Evolutionary conservation across 495 filamentous ascomycete species (phyloP), one percentile per base, ranked within the genome.

Genomic region (Hyaloscypha hepaticicola): DNA sequence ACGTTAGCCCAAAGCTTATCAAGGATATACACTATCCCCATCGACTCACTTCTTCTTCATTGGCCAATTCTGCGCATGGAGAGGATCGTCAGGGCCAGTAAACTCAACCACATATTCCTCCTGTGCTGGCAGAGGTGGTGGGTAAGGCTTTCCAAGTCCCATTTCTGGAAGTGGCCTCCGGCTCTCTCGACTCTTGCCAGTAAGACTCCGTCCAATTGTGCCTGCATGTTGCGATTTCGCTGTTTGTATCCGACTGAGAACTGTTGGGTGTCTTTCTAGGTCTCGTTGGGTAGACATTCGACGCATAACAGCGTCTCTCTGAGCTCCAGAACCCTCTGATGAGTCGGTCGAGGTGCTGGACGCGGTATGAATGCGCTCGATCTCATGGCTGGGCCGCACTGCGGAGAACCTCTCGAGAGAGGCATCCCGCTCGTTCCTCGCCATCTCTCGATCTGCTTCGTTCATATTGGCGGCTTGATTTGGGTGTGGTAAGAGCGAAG

Each of bases 51-150:
- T 96, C 77, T 89, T 92, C 65, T 70, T 81, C 27, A 89, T 71
- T 0, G 88, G 79, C 92, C 92, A 96, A 74, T 96, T 96, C 75
- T 90, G 88, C 0, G 91, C 88, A 74, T 96, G 89, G 50, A 89
- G 69, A 11, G 90, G 91, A 73, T 96, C 92, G 67, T 91, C 82
- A 1, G 83, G 85, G 0, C 91, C 90, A 56, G 88, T 85, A 66
- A 96, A 96, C 68, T 94, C 92, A 21, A 96, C 92, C 1, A 96
- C 90, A 77, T 95, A 96, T 63, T 89, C 86, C 69, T 95, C 92
- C 68, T 82, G 81, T 25, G 84, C 84, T 5, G 90, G 90, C 48
- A 96, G 73, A 0, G 75, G 79, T 4, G 89, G 90, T 11, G 91
- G 92, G 75, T 87, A 93, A 12, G 88, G 82, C 74, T 93, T 95